Percentiles rank a stretch among this genome's conserved stretches.
Conservation (phyloP, 169 alveolate genomes). For the Cyclospora cayetanensis region DNA sequence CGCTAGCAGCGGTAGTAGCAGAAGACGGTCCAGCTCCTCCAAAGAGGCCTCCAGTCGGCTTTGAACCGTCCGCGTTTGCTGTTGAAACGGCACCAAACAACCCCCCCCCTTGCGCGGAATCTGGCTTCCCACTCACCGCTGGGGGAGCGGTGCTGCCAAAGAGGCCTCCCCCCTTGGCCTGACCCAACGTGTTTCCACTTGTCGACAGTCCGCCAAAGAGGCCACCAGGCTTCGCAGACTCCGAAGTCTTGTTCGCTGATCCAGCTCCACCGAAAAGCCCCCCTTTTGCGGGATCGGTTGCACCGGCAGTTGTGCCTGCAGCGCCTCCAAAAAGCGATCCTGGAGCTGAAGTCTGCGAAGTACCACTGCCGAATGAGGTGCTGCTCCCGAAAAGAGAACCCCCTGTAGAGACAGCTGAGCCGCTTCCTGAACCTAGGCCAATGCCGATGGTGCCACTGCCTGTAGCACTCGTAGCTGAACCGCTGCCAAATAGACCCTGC, state of each 20-base stretch:
- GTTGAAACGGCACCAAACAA: slow-evolving; percentile 10
- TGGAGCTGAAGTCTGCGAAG: slow-evolving; percentile 29
- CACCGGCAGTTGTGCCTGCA: slow-evolving; percentile 28
- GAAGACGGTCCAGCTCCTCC: slow-evolving; percentile 22
- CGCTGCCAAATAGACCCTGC: slow-evolving; percentile 7
- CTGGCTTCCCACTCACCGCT: not conserved
- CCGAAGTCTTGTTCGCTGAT: slow-evolving; percentile 6
- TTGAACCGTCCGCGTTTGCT: not conserved
- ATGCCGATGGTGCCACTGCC: not conserved
- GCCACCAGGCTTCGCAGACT: not conserved
- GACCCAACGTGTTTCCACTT: not conserved
- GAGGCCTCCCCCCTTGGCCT: slow-evolving; percentile 27
- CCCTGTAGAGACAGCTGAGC: not conserved
- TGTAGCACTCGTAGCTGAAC: not conserved
- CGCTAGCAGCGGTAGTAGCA: not conserved
- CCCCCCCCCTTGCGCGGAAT: not conserved
- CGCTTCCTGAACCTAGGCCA: slow-evolving; percentile 16
- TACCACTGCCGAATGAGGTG: not conserved
- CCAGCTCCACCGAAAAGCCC: slow-evolving; percentile 50
- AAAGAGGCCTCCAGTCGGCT: slow-evolving; percentile 42
- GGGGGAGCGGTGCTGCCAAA: slow-evolving; percentile 19
- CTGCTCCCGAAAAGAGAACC: slow-evolving; percentile 46
- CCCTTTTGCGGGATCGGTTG: not conserved
- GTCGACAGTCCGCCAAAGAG: slow-evolving; percentile 54
- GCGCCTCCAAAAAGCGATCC: slow-evolving; percentile 42